A percentile compares a stretch with the other conserved stretches of the same genome.
Conservation (phyloP, 768 basidiomycete species). For the Auriscalpium vulgare region DNA sequence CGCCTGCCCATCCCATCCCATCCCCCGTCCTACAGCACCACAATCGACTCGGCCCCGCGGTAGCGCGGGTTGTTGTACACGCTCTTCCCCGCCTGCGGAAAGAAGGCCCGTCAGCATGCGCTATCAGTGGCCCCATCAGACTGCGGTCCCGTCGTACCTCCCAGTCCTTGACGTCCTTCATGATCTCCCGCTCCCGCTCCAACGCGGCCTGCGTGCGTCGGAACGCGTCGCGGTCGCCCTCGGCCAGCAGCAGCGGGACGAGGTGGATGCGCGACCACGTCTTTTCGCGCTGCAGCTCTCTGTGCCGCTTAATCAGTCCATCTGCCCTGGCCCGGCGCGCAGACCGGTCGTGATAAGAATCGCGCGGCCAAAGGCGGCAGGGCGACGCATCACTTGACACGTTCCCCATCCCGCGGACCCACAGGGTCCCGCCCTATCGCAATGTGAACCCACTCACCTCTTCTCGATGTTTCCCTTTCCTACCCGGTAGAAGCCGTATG, state of each 20-base stretch:
- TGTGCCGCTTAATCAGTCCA: slow-evolving; percentile 27
- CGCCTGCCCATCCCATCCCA: not conserved
- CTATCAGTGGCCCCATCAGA: slow-evolving; percentile 19
- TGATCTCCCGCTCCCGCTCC: slow-evolving; percentile 79
- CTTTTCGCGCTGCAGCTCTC: slow-evolving; percentile 89
- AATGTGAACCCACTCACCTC: slow-evolving; percentile 51
- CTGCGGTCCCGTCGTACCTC: slow-evolving; percentile 54
- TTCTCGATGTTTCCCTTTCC: slow-evolving; percentile 89
- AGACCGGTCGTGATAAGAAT: slow-evolving; percentile 28
- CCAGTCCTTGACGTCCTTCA: slow-evolving; percentile 93
- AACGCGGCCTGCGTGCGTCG: slow-evolving; percentile 71
- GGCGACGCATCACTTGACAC: slow-evolving; percentile 40
- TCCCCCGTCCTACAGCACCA: slow-evolving; percentile 37
- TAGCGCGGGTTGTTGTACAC: slow-evolving; percentile 79
- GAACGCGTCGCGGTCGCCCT: slow-evolving; percentile 87
- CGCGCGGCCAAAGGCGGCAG: slow-evolving; percentile 31
- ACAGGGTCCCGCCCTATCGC: slow-evolving; percentile 3
- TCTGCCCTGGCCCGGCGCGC: slow-evolving; percentile 6
- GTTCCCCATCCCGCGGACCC: slow-evolving; percentile 62
- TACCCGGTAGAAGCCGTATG: slow-evolving; percentile 86
- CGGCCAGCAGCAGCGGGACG: slow-evolving; percentile 85
- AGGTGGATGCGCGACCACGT: slow-evolving; percentile 94
- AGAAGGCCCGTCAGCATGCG: slow-evolving; percentile 5
- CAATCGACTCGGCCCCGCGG: slow-evolving; percentile 46
- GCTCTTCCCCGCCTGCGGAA: slow-evolving; percentile 68